Conservation (phyloP, 352 stramenopile genomes). For the Phytophthora kernoviae region DNA sequence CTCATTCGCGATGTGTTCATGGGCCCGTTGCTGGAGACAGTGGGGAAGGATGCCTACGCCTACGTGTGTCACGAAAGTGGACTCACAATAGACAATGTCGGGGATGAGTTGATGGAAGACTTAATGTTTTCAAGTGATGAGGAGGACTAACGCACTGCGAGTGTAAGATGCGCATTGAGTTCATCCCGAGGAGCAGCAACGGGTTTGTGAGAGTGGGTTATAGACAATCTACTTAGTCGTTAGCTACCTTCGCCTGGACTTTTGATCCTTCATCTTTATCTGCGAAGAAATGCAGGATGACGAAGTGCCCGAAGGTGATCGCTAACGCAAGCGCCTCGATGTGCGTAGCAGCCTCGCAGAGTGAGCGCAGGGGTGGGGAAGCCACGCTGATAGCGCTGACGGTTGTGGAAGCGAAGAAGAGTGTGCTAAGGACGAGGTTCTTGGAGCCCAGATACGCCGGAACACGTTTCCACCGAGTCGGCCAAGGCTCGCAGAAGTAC, state of each 20-base stretch:
- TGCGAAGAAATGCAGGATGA: conserved; percentile 25
- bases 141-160: conserved; percentile 21
- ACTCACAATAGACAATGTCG: conserved; percentile 39
- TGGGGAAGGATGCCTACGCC: conserved; percentile 70
- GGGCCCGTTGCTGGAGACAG: conserved; percentile 69
- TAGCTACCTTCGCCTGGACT: conserved; percentile 8
- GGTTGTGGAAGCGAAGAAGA: conserved; percentile 48
- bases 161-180: not conserved
- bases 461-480: conserved; percentile 50
- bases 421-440: conserved; percentile 57
- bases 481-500: conserved; percentile 54
- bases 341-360: conserved; percentile 50
- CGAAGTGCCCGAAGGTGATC: conserved; percentile 40
- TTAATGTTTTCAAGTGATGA: conserved; percentile 47
- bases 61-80: conserved; percentile 82
- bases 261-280: not conserved
- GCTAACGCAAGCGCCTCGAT: conserved; percentile 56
- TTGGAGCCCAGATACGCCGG: conserved; percentile 68
- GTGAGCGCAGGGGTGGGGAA: conserved; percentile 42
- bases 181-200: not conserved
- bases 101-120: conserved; percentile 55
- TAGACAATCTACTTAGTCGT: conserved; percentile 8
- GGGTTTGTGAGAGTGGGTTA: not conserved
- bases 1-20: conserved; percentile 85
- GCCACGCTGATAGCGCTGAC: conserved; percentile 49